Evolutionary conservation across 2,329 filamentous ascomycete genomes (phyloP).

Genomic region (Tolypocladium pustulatum): DNA sequence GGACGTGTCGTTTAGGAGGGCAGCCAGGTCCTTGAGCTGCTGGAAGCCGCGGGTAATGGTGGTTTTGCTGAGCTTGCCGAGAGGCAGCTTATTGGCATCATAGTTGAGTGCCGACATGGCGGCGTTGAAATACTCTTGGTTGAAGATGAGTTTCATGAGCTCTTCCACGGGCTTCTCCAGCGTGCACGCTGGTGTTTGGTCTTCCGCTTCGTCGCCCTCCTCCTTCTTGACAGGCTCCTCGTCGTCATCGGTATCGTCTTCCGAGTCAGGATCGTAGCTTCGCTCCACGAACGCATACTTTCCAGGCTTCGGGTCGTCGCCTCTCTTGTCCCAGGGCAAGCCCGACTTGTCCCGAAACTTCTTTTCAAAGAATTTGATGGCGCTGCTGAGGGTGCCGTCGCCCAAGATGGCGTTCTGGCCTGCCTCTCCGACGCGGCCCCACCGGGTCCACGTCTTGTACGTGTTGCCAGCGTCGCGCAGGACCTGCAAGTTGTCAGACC

Average conservation of each 20-base stretch:
- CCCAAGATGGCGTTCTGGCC: slow-evolving; percentile 39
- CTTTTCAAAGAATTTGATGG: slow-evolving; percentile 42
- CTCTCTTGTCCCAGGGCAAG: slow-evolving; percentile 41
- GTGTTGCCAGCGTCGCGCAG: slow-evolving; percentile 25
- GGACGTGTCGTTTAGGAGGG: slow-evolving; percentile 45
- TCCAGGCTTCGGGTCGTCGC: slow-evolving; percentile 45
- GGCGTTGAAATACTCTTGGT: slow-evolving; percentile 57
- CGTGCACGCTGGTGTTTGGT: slow-evolving; percentile 38
- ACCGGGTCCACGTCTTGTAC: slow-evolving; percentile 63
- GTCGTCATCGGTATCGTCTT: slow-evolving; percentile 27
- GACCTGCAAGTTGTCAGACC: slow-evolving; percentile 22
- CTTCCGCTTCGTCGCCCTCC: slow-evolving; percentile 22
- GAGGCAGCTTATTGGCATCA: slow-evolving; percentile 64
- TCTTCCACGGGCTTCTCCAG: slow-evolving; percentile 51
- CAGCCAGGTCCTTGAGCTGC: slow-evolving; percentile 63
- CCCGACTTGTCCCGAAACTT: slow-evolving; percentile 56
- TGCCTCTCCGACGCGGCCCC: slow-evolving; percentile 63
- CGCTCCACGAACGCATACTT: slow-evolving; percentile 76
- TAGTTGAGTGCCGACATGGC: slow-evolving; percentile 61
- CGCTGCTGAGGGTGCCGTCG: slow-evolving; percentile 27
- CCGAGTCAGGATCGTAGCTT: slow-evolving; percentile 51
- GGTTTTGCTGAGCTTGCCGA: slow-evolving; percentile 73
- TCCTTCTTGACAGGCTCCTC: slow-evolving; percentile 21
- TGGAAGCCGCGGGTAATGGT: slow-evolving; percentile 70
- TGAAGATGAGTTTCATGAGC: slow-evolving; percentile 76